These are phyloP conservation scores for Achlya hypogyna DNA, from an alignment of 352 stramenopile genomes.

Conservation along the genomic window DNA sequence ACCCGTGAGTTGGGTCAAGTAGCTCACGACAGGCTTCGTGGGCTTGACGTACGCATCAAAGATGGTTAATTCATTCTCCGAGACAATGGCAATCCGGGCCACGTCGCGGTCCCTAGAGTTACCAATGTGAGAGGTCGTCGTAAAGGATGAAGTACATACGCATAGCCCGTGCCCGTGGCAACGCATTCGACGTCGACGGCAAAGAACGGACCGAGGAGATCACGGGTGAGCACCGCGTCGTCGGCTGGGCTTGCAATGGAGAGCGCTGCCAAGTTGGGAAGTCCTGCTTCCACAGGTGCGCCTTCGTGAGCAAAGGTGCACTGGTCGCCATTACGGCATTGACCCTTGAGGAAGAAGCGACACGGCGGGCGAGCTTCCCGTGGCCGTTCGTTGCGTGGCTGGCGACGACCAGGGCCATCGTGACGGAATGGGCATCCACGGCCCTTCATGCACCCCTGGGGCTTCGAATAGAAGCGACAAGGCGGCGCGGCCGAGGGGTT, in stretches of 20 bases:
- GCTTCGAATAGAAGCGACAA: conserved; percentile 70
- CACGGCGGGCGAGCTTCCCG: conserved; percentile 21
- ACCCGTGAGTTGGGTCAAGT: conserved; percentile 85
- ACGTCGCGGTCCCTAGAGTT: conserved; percentile 74
- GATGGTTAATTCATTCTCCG: conserved; percentile 78
- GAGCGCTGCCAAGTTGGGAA: not conserved
- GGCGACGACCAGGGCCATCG: conserved; percentile 25
- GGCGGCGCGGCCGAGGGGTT: conserved; percentile 4
- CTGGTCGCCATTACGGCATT: conserved; percentile 4
- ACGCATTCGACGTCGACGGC: conserved; percentile 92
- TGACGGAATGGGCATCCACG: conserved; percentile 58
- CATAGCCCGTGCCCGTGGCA: conserved; percentile 68
- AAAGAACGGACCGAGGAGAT: conserved; percentile 47
- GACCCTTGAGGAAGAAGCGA: conserved; percentile 14
- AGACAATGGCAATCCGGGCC: conserved; percentile 82
- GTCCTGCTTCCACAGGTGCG: conserved; percentile 21
- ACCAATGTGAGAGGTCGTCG: not conserved
- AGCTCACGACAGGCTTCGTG: conserved; percentile 79
- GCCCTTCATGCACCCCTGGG: conserved; percentile 58
- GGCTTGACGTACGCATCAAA: conserved; percentile 84
- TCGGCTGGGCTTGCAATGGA: not conserved
- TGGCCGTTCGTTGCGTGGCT: not conserved
- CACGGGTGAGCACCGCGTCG: conserved; percentile 7
- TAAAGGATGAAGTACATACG: conserved; percentile 25
- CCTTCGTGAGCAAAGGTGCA: not conserved